A percentile compares a stretch with the other conserved stretches of the same genome.
Conservation (phyloP, 176 grass and related monocot species). For the Urochloa ruziziensis region DNA sequence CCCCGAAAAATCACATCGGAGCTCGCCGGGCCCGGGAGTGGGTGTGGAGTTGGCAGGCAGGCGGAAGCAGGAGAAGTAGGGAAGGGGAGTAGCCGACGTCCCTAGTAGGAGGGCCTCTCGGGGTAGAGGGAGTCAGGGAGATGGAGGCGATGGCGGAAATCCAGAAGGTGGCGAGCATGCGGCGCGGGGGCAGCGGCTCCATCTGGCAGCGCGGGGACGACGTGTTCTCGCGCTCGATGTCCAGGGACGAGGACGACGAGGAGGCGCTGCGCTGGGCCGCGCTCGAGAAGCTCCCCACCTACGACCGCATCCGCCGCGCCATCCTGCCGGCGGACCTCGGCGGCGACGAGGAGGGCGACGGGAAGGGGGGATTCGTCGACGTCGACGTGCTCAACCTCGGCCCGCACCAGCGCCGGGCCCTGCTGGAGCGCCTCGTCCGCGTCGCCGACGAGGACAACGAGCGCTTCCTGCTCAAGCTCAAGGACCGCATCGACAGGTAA, state of each 20-base stretch:
- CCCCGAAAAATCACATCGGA: no score
- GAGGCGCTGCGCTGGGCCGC: slow-evolving; percentile 89
- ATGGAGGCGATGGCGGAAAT: slow-evolving; percentile 47
- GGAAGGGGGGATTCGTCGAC: slow-evolving; percentile 58
- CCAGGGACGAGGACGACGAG: slow-evolving; percentile 81
- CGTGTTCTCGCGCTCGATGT: slow-evolving; percentile 76
- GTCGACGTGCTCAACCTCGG: slow-evolving; percentile 60
- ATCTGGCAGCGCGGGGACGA: slow-evolving; percentile 58
- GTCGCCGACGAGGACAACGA: slow-evolving; percentile 92
- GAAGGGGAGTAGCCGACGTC: no score
- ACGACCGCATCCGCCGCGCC: slow-evolving; percentile 68
- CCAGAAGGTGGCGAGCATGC: slow-evolving; percentile 47
- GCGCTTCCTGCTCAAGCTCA: slow-evolving; percentile 85
- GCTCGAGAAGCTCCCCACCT: slow-evolving; percentile 82
- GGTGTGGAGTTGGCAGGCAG: no score
- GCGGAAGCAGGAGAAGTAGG: neutral
- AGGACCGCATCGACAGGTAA: slow-evolving; percentile 76
- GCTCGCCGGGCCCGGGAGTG: no score
- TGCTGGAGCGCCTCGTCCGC: slow-evolving; percentile 68
- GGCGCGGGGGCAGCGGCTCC: slow-evolving; percentile 44
- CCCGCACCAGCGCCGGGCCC: slow-evolving; percentile 34
- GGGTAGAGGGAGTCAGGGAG: neutral
- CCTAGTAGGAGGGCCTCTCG: no score
- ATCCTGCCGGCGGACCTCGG: slow-evolving; percentile 34
- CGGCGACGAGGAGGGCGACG: neutral